These are phyloP conservation scores for Candida xiaguanensis DNA, from an alignment of 805 yeast species.

Conservation along the genomic window DNA sequence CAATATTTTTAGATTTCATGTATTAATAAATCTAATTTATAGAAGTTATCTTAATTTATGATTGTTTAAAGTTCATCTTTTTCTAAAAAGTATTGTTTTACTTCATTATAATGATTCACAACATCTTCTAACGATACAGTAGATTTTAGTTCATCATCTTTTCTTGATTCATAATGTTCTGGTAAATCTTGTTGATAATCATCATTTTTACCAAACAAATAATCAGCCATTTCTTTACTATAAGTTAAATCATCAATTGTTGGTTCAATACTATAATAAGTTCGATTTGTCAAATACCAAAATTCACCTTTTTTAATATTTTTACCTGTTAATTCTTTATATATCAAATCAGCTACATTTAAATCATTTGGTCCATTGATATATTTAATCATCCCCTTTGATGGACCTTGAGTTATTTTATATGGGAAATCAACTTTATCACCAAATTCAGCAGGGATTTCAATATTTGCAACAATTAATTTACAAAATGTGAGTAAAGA, in stretches of 20 bases:
- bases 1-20: no score
- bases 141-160: neutral
- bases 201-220: neutral
- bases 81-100: neutral
- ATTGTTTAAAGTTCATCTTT: no score
- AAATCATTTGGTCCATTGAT: neutral
- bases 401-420: neutral
- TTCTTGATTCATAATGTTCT: neutral
- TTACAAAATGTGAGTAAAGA: no score
- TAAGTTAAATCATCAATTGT: neutral
- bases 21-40: no score
- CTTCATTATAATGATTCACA: neutral
- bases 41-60: no score
- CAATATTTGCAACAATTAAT: no score
- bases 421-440: neutral
- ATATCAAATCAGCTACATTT: neutral
- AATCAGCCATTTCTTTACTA: neutral
- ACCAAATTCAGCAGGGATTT: no score
- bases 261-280: neutral
- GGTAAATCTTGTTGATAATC: neutral
- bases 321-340: neutral
- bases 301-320: neutral
- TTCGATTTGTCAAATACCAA: neutral
- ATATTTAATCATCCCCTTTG: neutral
- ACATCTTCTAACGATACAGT: neutral